Conservation (phyloP, 139 green algal species). For the Picochlorum sp. region DNA sequence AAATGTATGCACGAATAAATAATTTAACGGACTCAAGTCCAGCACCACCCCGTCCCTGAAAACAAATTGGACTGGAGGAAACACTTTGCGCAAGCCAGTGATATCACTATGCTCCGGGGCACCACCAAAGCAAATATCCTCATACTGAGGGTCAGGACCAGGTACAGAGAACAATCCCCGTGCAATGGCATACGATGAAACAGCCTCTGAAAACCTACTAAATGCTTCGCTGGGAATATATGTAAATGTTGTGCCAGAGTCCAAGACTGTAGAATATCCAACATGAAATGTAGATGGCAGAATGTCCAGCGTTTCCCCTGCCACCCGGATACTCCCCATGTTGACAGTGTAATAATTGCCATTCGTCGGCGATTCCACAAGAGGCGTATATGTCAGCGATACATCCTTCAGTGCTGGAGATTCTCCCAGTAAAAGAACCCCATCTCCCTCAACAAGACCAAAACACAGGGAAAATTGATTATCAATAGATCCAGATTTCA, state of each 20-base stretch:
- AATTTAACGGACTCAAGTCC: conserved; percentile 62
- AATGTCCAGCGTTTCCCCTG: conserved; percentile 26
- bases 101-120: conserved; percentile 29
- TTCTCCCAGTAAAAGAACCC: conserved; percentile 59
- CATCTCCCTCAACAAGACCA: conserved; percentile 59
- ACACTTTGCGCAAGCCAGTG: conserved; percentile 39
- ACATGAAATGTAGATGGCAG: conserved; percentile 21
- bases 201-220: conserved; percentile 39
- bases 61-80: conserved; percentile 54
- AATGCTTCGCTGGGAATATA: conserved; percentile 79
- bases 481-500: conserved; percentile 48
- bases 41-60: conserved; percentile 41
- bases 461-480: conserved; percentile 85
- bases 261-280: conserved; percentile 84
- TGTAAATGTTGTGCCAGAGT: conserved; percentile 93
- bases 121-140: conserved; percentile 76
- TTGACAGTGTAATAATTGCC: conserved; percentile 75
- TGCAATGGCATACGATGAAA: conserved; percentile 12
- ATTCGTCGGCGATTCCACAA: conserved; percentile 37
- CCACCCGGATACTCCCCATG: conserved; percentile 53
- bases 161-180: conserved; percentile 15
- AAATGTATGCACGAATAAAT: conserved; percentile 74
- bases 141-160: conserved; percentile 52
- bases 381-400: conserved; percentile 49
- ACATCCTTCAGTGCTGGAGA: conserved; percentile 5